These are phyloP conservation scores for Podospora anserina DNA, from an alignment of 495 filamentous ascomycete species.

Conservation along the genomic window DNA sequence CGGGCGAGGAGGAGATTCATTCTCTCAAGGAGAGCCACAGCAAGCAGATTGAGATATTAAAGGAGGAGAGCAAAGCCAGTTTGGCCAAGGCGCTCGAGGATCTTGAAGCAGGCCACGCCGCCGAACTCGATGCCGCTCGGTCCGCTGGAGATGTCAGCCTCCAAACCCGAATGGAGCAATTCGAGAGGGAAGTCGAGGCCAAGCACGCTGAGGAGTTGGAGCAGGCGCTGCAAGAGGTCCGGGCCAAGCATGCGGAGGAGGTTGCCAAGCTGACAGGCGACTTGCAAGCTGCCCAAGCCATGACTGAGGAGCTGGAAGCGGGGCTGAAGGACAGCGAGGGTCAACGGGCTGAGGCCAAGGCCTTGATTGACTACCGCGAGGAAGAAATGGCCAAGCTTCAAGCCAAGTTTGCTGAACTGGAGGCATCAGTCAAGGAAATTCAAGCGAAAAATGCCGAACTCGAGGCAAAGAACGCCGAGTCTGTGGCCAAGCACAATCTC, in stretches of 20 bases:
- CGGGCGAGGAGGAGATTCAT: constrained; percentile 39
- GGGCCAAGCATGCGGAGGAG: constrained; percentile 34
- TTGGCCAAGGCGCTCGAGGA: constrained; percentile 42
- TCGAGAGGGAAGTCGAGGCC: constrained; percentile 25
- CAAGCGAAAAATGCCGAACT: constrained; percentile 42
- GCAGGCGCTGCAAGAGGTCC: constrained; percentile 29
- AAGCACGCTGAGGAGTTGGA: constrained; percentile 29
- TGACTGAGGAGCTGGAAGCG: constrained; percentile 35
- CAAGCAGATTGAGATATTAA: constrained; percentile 42
- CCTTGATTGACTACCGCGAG: not conserved
- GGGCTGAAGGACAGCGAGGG: constrained; percentile 8
- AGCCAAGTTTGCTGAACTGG: constrained; percentile 40
- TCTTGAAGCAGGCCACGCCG: constrained; percentile 40
- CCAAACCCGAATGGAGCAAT: constrained; percentile 26
- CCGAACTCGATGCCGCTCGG: constrained; percentile 33
- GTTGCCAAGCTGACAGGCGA: constrained; percentile 22
- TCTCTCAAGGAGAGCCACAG: constrained; percentile 48
- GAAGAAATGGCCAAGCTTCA: constrained; percentile 16
- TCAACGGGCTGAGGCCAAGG: not conserved
- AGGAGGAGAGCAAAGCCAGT: constrained; percentile 37
- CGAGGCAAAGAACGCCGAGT: constrained; percentile 38
- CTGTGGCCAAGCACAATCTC: constrained; percentile 30
- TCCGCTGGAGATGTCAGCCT: constrained; percentile 28
- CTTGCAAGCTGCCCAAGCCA: constrained; percentile 33
- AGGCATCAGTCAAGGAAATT: constrained; percentile 45